Evolutionary conservation across 1,284 basidiomycete species (phyloP).

Genomic region (Termitomyces sp.): DNA sequence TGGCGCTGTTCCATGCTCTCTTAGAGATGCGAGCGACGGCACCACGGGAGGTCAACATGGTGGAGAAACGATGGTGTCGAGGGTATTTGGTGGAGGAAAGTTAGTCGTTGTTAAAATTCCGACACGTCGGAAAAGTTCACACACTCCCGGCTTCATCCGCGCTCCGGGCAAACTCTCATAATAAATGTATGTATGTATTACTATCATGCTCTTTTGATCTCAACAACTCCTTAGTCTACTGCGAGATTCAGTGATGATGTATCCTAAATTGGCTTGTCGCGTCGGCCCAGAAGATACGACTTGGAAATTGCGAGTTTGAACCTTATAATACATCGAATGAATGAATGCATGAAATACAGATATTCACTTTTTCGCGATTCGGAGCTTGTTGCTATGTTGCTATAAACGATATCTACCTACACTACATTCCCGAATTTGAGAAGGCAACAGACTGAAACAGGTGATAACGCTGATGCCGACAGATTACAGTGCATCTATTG

Average conservation of each 20-base stretch:
- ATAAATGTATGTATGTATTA: too few relatives aligned
- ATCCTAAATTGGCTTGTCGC: background rate
- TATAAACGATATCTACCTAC: too few relatives aligned
- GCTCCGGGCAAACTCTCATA: background rate
- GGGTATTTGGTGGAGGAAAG: slow-evolving; percentile 21
- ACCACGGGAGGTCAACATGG: slow-evolving; percentile 80
- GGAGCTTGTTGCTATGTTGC: too few relatives aligned
- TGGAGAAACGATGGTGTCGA: slow-evolving; percentile 24
- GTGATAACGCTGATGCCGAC: background rate
- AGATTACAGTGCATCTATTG: too few relatives aligned
- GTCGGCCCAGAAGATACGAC: background rate
- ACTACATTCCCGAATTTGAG: too few relatives aligned
- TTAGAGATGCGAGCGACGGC: slow-evolving; percentile 74
- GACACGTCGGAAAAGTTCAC: slow-evolving; percentile 40
- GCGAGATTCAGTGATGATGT: too few relatives aligned
- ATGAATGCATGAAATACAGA: too few relatives aligned
- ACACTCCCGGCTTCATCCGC: slow-evolving; percentile 40
- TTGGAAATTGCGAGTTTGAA: background rate
- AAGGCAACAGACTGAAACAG: too few relatives aligned
- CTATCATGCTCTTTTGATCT: too few relatives aligned
- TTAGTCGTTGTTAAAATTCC: slow-evolving; percentile 26
- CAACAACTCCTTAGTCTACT: background rate
- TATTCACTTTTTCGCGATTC: too few relatives aligned
- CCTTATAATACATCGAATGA: too few relatives aligned
- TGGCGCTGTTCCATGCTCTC: slow-evolving; percentile 70